phyloP scores from a whole-genome alignment of 352 stramenopile species.

The Thalassiosira mediterranea region DNA sequence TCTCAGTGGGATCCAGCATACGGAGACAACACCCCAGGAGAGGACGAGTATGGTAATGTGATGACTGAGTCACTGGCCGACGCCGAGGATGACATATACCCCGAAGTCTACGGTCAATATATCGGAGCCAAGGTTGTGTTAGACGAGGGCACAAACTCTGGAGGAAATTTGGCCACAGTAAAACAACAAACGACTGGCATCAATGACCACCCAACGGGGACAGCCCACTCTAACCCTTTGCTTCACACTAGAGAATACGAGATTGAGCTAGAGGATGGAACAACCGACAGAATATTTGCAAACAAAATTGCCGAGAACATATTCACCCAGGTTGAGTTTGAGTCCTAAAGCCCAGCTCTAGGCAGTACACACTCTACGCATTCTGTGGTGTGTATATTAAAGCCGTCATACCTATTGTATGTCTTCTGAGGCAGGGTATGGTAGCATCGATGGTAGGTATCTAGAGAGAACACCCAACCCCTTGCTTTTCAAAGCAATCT shows the following conservation, averaged over 20 bases:
- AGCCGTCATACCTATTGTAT: too few species aligned
- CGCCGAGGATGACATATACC: not conserved
- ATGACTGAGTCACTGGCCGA: conserved; percentile 4
- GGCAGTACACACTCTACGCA: too few species aligned
- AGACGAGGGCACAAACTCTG: conserved; percentile 2
- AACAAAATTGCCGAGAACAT: conserved; percentile 49
- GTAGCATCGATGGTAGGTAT: too few species aligned
- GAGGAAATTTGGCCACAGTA: conserved; percentile 21
- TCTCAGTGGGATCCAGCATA: not conserved
- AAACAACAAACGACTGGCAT: conserved; percentile 3
- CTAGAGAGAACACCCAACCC: too few species aligned
- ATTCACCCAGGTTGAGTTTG: conserved; percentile 34
- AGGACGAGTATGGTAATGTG: not conserved
- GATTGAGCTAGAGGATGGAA: conserved; percentile 43
- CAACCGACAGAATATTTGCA: conserved; percentile 20
- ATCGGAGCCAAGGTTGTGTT: conserved; percentile 31
- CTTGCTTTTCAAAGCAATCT: too few species aligned
- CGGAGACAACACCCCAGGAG: not conserved
- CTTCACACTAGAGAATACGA: conserved; percentile 38
- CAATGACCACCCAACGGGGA: conserved; percentile 36
- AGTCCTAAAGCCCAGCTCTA: too few species aligned
- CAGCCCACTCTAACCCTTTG: conserved; percentile 27
- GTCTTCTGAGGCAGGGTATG: too few species aligned
- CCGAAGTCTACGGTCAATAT: conserved; percentile 19
- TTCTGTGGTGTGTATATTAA: too few species aligned